Evolutionary conservation across 148 eudicot species (phyloP).

Genomic region (Rhododendron ovatum): DNA sequence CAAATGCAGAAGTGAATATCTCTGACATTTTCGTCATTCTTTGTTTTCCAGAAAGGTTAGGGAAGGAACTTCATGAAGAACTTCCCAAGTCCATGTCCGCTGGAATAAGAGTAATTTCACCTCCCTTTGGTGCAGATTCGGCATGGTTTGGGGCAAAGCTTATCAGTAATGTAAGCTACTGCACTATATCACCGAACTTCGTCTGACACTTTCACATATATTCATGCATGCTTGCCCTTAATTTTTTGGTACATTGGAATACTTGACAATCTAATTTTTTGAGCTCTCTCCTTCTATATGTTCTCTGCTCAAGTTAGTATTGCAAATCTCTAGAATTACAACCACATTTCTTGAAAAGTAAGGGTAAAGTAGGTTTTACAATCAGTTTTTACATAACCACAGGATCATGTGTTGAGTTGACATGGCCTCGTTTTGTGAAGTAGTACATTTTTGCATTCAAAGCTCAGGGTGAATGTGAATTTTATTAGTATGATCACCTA

Average conservation of each 20-base stretch:
- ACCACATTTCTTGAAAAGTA: background rate
- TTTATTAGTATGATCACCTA: background rate
- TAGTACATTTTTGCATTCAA: background rate
- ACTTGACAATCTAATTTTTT: background rate
- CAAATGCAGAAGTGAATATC: conserved; percentile 3
- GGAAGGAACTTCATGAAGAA: conserved; percentile 61
- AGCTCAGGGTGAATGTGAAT: background rate
- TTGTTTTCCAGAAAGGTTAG: conserved; percentile 63
- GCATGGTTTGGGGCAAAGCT: conserved; percentile 95
- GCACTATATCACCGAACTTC: background rate
- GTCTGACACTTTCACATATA: background rate
- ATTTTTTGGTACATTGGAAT: background rate
- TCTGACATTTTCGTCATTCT: background rate
- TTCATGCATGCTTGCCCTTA: background rate
- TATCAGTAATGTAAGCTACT: conserved; percentile 65
- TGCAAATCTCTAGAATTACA: background rate
- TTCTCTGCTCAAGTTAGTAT: background rate
- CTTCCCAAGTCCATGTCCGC: conserved; percentile 44
- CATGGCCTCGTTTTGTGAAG: background rate
- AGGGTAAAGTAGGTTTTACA: background rate
- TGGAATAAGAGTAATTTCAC: conserved; percentile 70
- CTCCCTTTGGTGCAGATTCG: conserved; percentile 76
- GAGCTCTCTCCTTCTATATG: background rate
- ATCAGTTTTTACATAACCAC: background rate
- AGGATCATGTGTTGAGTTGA: background rate